Percentiles rank a stretch among this genome's conserved stretches.
Conservation (phyloP, 2,329 filamentous ascomycete species). For the Fusarium cyanostomum region DNA sequence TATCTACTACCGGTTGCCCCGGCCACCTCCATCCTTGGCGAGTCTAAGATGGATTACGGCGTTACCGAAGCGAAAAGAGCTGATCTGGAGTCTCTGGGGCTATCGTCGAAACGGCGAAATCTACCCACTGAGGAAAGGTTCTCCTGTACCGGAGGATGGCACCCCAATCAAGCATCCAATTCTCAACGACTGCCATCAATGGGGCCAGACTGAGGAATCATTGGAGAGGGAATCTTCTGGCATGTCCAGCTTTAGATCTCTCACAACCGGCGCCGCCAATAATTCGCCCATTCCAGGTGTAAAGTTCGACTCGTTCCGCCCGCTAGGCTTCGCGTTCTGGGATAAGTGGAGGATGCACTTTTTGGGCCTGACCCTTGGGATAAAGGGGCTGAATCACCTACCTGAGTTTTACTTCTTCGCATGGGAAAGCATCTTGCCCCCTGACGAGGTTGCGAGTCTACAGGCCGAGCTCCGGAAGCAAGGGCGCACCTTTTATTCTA, state of each 20-base stretch:
- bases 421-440: constrained; percentile 20
- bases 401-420: constrained; percentile 2
- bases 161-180: neutral
- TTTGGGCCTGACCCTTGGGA: constrained; percentile 10
- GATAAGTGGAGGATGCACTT: constrained; percentile 27
- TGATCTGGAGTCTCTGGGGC: neutral
- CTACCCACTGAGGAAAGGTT: neutral
- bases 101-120: neutral
- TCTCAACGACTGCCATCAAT: neutral
- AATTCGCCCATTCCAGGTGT: constrained; percentile 16
- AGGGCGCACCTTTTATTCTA: neutral
- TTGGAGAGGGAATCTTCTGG: neutral
- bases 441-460: neutral
- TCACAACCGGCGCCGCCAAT: neutral
- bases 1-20: constrained; percentile 11
- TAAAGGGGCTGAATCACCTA: neutral
- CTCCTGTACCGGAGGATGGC: neutral
- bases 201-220: constrained; percentile 9
- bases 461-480: constrained; percentile 5
- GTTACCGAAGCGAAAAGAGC: neutral
- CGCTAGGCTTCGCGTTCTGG: constrained; percentile 30
- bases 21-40: neutral
- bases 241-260: neutral
- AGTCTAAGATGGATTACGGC: constrained; percentile 20
- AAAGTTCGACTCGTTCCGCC: constrained; percentile 31